Percentiles rank a stretch among this genome's conserved stretches.
phyloP scores from a whole-genome alignment of 1,284 basidiomycete species.

The Phellopilus nigrolimitatus region DNA sequence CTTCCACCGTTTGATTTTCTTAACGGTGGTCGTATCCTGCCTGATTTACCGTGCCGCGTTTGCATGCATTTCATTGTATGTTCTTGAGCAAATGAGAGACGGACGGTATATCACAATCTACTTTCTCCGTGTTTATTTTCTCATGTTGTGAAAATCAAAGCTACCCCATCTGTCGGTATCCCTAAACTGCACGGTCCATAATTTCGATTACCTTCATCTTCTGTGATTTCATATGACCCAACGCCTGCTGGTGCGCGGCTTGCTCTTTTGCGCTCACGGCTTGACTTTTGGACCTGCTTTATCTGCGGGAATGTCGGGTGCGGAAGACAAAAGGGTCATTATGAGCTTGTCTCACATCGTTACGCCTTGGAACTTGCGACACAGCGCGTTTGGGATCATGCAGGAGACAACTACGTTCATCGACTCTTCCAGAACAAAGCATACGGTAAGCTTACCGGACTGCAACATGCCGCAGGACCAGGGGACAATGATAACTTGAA shows the following conservation, averaged over 20 bases:
- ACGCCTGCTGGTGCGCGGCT: constrained; percentile 43
- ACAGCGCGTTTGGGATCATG: constrained; percentile 98
- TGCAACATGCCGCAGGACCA: constrained; percentile 80
- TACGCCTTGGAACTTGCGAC: constrained; percentile 95
- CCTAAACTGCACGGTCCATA: constrained; percentile 77
- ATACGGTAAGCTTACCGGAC: constrained; percentile 93
- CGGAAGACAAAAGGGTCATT: constrained; percentile 87
- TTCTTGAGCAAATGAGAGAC: constrained; percentile 94
- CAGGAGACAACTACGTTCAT: constrained; percentile 94
- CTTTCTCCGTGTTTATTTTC: constrained; percentile 3
- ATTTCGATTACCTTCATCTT: constrained; percentile 51
- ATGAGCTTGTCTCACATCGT: constrained; percentile 79
- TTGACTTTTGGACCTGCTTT: constrained; percentile 93
- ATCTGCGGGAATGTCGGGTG: constrained; percentile 95
- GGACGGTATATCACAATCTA: constrained; percentile 51
- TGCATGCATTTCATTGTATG: constrained; percentile 91
- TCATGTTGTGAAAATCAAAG: constrained; percentile 34
- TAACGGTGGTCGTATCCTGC: no score
- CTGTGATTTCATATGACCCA: constrained; percentile 53
- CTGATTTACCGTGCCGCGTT: constrained; percentile 91
- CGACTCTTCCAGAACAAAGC: constrained; percentile 93
- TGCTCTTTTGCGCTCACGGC: constrained; percentile 67
- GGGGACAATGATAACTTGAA: constrained; percentile 58
- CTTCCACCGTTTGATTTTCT: no score
- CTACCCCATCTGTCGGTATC: constrained; percentile 95